A percentile compares a stretch with the other conserved stretches of the same genome.
Conservation (phyloP, 495 filamentous ascomycete species). For the Ascodesmis nigricans region DNA sequence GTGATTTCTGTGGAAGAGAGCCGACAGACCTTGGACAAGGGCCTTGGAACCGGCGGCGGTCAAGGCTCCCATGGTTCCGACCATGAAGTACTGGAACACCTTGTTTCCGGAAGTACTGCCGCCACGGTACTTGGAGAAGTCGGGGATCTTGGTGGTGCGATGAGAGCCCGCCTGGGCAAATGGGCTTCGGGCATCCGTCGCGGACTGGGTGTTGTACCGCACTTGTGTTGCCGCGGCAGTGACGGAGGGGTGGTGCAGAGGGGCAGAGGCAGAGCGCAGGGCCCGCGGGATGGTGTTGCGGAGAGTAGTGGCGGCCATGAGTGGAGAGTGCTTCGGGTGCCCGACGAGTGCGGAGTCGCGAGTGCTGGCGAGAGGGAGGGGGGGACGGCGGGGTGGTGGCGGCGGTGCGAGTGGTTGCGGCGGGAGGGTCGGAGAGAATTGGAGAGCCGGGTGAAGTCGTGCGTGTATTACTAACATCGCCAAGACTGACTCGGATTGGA, state of each 20-base stretch:
- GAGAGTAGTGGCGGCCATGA: no score
- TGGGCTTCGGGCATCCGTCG: no score
- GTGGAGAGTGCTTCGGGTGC: no score
- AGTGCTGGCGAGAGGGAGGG: constrained; percentile 5
- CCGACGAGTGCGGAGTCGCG: no score
- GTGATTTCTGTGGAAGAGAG: constrained; percentile 24
- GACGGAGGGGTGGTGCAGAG: no score
- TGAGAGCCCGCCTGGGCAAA: constrained; percentile 15
- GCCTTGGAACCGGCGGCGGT: constrained; percentile 84
- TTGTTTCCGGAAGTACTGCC: constrained; percentile 47
- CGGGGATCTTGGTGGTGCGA: constrained; percentile 51
- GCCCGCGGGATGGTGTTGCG: no score
- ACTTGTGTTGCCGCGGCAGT: no score
- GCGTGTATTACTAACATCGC: no score
- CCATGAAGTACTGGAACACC: constrained; percentile 95
- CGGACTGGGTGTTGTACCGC: no score
- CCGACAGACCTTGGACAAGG: constrained; percentile 93
- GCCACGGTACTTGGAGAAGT: constrained; percentile 71
- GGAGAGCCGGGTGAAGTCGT: constrained; percentile 23
- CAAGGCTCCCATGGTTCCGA: constrained; percentile 77
- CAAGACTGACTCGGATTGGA: no score
- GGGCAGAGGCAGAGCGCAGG: no score
- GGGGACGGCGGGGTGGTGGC: constrained; percentile 3
- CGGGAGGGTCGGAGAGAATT: constrained; percentile 20
- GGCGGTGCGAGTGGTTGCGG: background rate